phyloP scores from a whole-genome alignment of 176 grass and related monocot genomes.

The Juncus inflexus region DNA sequence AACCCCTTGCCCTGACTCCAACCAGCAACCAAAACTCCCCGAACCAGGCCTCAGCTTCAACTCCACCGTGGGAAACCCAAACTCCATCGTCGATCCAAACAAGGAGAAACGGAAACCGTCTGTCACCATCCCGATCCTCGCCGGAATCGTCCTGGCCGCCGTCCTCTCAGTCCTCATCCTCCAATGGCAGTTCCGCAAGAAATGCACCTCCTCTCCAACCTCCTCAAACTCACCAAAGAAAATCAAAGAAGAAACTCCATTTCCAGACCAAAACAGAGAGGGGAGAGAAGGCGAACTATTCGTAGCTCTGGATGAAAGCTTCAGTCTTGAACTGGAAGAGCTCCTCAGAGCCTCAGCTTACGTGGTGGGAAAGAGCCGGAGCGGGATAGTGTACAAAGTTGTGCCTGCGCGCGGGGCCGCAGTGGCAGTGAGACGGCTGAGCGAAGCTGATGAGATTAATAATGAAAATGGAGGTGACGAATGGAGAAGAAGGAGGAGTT shows the following conservation, averaged over 20 bases:
- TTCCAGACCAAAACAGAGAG: constrained; percentile 29
- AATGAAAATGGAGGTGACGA: constrained; percentile 20
- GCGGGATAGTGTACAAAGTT: constrained; percentile 87
- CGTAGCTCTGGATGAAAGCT: constrained; percentile 77
- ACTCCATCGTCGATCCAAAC: background rate
- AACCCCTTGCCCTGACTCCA: constrained; percentile 41
- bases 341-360: constrained; percentile 82
- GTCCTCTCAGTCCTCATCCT: constrained; percentile 45
- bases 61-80: constrained; percentile 40
- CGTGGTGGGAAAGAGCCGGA: constrained; percentile 87
- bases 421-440: constrained; percentile 78
- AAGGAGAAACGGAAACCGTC: constrained; percentile 33
- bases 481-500: constrained; percentile 68
- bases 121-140: constrained; percentile 48
- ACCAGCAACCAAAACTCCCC: constrained; percentile 48
- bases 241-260: constrained; percentile 39
- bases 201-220: background rate
- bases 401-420: constrained; percentile 43
- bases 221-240: constrained; percentile 37
- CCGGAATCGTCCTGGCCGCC: constrained; percentile 36
- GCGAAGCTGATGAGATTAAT: constrained; percentile 69
- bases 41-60: constrained; percentile 36
- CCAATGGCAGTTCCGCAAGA: constrained; percentile 80
- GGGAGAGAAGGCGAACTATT: constrained; percentile 71
- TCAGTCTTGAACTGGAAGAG: constrained; percentile 90